Percentiles rank a stretch among this genome's conserved stretches.
Conservation (phyloP, 2,329 filamentous ascomycete genomes). For the Dactylellina parvicollis region DNA sequence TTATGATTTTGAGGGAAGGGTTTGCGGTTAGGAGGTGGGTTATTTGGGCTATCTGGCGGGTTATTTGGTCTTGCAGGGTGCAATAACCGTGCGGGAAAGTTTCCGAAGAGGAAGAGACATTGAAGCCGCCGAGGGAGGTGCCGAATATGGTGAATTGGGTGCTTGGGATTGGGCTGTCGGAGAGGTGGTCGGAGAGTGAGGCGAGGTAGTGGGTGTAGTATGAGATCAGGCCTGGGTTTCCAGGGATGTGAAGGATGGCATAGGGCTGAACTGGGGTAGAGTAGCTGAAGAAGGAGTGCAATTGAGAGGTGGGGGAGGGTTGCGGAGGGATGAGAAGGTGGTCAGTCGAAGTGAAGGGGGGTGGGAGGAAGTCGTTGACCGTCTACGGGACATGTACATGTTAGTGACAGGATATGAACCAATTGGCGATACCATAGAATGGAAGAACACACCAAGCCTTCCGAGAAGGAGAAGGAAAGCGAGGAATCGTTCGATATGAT, state of each 20-base stretch:
- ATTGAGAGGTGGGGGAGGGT: constrained; percentile 42
- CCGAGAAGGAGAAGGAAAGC: constrained; percentile 31
- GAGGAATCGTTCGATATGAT: neutral
- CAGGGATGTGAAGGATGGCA: constrained; percentile 77
- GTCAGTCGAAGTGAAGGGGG: constrained; percentile 15
- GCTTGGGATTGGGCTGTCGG: constrained; percentile 15
- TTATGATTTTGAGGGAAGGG: constrained; percentile 60
- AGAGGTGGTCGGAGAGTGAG: constrained; percentile 63
- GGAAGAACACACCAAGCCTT: constrained; percentile 14
- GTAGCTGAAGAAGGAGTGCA: constrained; percentile 22
- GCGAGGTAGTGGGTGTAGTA: constrained; percentile 77
- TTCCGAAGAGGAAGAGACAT: constrained; percentile 5
- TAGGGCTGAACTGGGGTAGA: constrained; percentile 51
- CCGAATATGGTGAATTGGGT: constrained; percentile 42
- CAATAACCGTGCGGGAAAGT: neutral
- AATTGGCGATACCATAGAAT: neutral
- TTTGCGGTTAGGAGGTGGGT: constrained; percentile 35
- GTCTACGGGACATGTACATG: constrained; percentile 10
- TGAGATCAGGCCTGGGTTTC: constrained; percentile 79
- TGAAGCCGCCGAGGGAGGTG: constrained; percentile 40
- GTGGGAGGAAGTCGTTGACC: constrained; percentile 29
- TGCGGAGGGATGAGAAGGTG: constrained; percentile 37
- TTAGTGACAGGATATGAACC: neutral
- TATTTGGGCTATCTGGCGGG: constrained; percentile 33
- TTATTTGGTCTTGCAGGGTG: constrained; percentile 36